These are phyloP conservation scores for Oryza nivara DNA, from an alignment of 176 grass and related monocot genomes.

Conservation along the genomic window DNA sequence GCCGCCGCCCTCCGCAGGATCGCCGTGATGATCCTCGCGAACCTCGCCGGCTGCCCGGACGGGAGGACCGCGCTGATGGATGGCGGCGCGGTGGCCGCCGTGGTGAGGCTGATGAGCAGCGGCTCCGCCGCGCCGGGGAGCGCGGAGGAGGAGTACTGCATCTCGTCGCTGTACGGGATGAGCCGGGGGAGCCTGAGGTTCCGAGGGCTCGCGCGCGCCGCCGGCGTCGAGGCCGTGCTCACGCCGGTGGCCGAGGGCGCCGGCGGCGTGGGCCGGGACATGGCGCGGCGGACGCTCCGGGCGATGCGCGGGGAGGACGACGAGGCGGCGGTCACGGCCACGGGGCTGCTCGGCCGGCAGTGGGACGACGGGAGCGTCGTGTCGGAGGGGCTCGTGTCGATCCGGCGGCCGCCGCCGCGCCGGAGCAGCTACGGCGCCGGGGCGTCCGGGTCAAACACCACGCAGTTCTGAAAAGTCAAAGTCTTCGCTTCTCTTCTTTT, in stretches of 20 bases:
- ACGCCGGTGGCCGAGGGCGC: constrained; percentile 49
- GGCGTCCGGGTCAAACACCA: constrained; percentile 53
- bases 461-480: constrained; percentile 61
- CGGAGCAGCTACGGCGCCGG: constrained; percentile 48
- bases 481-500: constrained; percentile 1
- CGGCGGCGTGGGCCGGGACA: constrained; percentile 53
- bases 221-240: constrained; percentile 61
- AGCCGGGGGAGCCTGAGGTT: constrained; percentile 78
- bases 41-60: constrained; percentile 61
- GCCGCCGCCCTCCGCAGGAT: constrained; percentile 53
- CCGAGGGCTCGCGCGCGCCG: constrained; percentile 71
- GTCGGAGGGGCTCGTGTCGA: constrained; percentile 60
- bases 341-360: constrained; percentile 23
- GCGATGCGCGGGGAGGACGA: constrained; percentile 72
- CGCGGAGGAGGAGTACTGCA: constrained; percentile 72
- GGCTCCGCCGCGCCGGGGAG: constrained; percentile 29
- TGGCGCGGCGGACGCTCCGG: constrained; percentile 68
- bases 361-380: constrained; percentile 57
- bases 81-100: constrained; percentile 59
- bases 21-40: constrained; percentile 73
- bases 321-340: constrained; percentile 9
- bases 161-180: constrained; percentile 66
- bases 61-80: constrained; percentile 79
- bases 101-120: constrained; percentile 52
- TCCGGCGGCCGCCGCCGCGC: constrained; percentile 53